Conservation (phyloP, 129 eudicot genomes). For the Lonicera japonica region DNA sequence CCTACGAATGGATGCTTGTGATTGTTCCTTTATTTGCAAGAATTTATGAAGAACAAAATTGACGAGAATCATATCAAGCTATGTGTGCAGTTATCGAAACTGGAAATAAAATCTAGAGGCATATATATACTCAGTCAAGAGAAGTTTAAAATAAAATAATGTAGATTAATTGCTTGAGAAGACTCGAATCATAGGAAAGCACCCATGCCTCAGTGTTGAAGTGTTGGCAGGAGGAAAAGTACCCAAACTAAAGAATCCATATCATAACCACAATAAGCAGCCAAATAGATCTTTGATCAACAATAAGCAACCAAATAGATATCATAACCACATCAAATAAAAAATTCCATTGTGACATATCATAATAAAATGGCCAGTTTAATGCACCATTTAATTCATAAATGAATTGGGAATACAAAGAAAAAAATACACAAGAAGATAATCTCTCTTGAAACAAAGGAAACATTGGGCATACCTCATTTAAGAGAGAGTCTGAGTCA, state of each 20-base stretch:
- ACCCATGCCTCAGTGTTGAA: too few relatives aligned
- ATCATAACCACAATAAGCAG: background rate
- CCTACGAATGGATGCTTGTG: background rate
- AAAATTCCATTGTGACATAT: too few relatives aligned
- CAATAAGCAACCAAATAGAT: background rate
- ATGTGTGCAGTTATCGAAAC: background rate
- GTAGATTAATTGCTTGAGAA: too few relatives aligned
- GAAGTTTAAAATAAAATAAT: background rate
- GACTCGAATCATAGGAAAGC: too few relatives aligned
- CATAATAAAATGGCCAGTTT: too few relatives aligned
- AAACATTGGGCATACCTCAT: conserved; percentile 52
- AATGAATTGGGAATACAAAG: background rate
- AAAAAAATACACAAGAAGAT: background rate
- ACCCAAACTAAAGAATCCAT: background rate
- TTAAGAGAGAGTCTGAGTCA: conserved; percentile 81
- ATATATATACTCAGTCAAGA: background rate
- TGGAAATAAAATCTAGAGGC: background rate
- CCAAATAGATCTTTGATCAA: too few relatives aligned
- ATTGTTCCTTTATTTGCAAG: background rate
- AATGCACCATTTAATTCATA: background rate
- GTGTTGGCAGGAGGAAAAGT: too few relatives aligned
- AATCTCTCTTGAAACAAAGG: background rate
- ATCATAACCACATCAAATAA: background rate
- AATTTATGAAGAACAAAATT: too few relatives aligned
- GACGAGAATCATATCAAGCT: background rate